Evolutionary conservation across 306 rosid species (phyloP).

Genomic region (Arachis stenosperma): DNA sequence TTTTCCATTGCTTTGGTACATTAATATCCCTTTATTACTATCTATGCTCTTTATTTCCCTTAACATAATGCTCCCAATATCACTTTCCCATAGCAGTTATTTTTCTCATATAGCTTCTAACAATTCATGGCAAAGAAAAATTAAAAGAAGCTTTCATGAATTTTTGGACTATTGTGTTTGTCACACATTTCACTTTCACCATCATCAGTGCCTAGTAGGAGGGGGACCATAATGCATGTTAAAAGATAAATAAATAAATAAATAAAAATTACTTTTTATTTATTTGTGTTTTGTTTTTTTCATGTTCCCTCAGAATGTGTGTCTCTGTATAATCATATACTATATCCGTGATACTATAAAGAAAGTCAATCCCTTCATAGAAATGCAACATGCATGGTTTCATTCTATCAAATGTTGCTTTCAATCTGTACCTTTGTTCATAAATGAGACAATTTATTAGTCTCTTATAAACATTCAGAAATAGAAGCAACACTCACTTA

Average conservation of each 20-base stretch:
- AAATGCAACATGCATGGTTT: conserved; percentile 41
- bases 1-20: conserved; percentile 38
- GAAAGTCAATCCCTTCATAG: conserved; percentile 42
- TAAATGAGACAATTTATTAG: conserved; percentile 3
- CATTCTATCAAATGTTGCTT: conserved; percentile 48
- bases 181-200: conserved; percentile 36
- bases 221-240: conserved; percentile 41
- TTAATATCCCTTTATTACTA: conserved; percentile 22
- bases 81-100: conserved; percentile 43
- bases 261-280: background rate
- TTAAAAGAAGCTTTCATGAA: conserved; percentile 17
- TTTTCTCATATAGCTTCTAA: conserved; percentile 36
- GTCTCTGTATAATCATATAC: conserved; percentile 28
- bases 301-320: conserved; percentile 42
- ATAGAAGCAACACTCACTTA: background rate
- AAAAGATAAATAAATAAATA: background rate
- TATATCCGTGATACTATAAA: conserved; percentile 16
- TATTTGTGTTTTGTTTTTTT: conserved; percentile 33
- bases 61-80: conserved; percentile 30
- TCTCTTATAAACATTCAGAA: conserved; percentile 21
- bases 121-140: conserved; percentile 37
- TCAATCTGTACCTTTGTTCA: conserved; percentile 37
- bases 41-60: conserved; percentile 33
- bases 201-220: conserved; percentile 33
- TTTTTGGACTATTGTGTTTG: conserved; percentile 47